Conservation (phyloP, 192 early-diverging fungal species). For the Phlyctochytrium arcticum region DNA sequence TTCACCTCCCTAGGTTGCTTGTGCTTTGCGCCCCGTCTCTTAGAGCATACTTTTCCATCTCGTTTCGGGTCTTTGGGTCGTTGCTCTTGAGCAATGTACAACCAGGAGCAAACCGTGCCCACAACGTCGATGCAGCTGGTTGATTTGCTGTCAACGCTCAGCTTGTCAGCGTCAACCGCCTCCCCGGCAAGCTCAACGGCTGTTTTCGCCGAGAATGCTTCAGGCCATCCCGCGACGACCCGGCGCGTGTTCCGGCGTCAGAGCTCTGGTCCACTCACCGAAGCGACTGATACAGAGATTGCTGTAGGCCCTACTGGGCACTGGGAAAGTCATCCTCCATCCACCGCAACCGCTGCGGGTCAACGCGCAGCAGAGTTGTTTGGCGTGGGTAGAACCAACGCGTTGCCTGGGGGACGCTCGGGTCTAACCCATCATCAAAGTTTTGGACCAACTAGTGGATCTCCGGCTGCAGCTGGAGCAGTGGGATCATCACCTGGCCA, state of each 20-base stretch:
- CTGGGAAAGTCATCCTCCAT: not conserved
- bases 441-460: too few species aligned
- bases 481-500: not conserved
- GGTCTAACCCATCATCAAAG: not conserved
- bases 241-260: constrained; percentile 8
- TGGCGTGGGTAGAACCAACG: not conserved
- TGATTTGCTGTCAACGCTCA: constrained; percentile 8
- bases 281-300: not conserved
- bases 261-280: constrained; percentile 14
- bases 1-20: too few species aligned
- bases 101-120: constrained; percentile 19
- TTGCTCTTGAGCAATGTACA: too few species aligned
- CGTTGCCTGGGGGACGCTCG: not conserved
- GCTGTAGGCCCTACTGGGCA: not conserved
- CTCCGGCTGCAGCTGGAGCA: too few species aligned
- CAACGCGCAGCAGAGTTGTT: constrained; percentile 19
- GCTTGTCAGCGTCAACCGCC: not conserved
- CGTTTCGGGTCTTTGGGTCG: too few species aligned
- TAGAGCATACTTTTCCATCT: too few species aligned
- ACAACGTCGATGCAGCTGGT: constrained; percentile 6
- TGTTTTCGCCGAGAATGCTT: too few species aligned
- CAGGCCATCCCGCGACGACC: too few species aligned
- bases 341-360: not conserved
- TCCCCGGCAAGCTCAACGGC: not conserved
- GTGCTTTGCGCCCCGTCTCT: too few species aligned